Percentiles rank a stretch among this genome's conserved stretches.
Evolutionary conservation across 2,329 filamentous ascomycete genomes (phyloP).

Genomic region (Cytospora leucostoma): DNA sequence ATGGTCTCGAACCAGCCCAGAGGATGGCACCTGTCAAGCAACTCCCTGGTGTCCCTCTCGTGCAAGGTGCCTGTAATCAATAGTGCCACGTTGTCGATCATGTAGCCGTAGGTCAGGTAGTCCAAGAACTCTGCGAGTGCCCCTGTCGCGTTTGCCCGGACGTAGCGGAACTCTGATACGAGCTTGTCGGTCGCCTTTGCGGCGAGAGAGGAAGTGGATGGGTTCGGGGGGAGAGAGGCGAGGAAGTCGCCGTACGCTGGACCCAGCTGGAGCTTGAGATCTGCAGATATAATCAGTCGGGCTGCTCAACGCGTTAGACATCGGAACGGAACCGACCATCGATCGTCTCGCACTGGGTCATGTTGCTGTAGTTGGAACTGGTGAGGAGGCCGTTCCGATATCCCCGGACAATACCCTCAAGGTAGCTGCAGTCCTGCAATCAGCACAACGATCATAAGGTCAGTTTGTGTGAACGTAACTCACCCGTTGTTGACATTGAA

Average conservation of each 20-base stretch:
- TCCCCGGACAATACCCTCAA: conserved; percentile 95
- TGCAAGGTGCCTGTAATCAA: conserved; percentile 97
- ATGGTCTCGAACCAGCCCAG: conserved; percentile 99
- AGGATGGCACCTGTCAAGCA: conserved; percentile 93
- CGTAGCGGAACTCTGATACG: conserved; percentile 94
- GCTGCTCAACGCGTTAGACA: background rate
- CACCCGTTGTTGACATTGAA: conserved; percentile 96
- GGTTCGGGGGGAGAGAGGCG: conserved; percentile 88
- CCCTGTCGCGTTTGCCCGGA: conserved; percentile 90
- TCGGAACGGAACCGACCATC: conserved; percentile 64
- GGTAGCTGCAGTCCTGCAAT: conserved; percentile 64
- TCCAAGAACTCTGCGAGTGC: conserved; percentile 95
- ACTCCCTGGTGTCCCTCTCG: conserved; percentile 93
- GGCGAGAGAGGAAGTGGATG: conserved; percentile 92
- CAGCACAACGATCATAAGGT: conserved; percentile 22
- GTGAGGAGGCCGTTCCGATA: conserved; percentile 95
- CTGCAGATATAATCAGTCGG: conserved; percentile 50
- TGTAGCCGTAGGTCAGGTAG: conserved; percentile 98
- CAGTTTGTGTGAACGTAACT: conserved; percentile 2
- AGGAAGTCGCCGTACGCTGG: conserved; percentile 98
- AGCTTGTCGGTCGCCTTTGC: conserved; percentile 97
- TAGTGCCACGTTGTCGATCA: conserved; percentile 99
- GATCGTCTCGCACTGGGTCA: conserved; percentile 96
- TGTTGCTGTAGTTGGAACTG: conserved; percentile 86
- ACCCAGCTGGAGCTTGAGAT: conserved; percentile 95